Evolutionary conservation across 23 red algal genomes (phyloP).

Genomic region (Agarophyton chilense): DNA sequence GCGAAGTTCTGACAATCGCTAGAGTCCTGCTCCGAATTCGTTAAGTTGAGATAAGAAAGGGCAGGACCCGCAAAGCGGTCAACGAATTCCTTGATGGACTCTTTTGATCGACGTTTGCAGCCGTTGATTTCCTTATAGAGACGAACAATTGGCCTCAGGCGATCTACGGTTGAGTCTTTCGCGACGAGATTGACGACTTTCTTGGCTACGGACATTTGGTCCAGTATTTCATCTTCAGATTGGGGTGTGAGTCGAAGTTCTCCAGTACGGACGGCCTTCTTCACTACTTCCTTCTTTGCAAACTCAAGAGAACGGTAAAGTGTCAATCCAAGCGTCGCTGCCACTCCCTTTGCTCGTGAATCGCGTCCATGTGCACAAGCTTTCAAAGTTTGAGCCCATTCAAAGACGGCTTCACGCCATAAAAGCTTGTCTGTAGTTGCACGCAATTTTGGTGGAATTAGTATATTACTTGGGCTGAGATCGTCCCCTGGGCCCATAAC

Average conservation of each 20-base stretch:
- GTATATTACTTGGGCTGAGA: too few species aligned
- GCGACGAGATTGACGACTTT: conserved; percentile 4
- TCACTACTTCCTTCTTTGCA: conserved; percentile 26
- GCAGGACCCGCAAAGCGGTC: conserved; percentile 14
- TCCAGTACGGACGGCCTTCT: conserved; percentile 8
- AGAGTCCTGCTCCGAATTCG: neutral
- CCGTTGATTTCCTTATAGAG: neutral
- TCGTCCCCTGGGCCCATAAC: too few species aligned
- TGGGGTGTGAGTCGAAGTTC: neutral
- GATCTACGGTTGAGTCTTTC: conserved; percentile 10
- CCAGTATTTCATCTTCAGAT: neutral
- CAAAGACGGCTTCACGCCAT: too few species aligned
- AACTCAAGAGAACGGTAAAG: conserved; percentile 22
- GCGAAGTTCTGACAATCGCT: conserved; percentile 28
- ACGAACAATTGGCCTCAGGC: neutral
- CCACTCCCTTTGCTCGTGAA: neutral
- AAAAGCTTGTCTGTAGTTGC: too few species aligned
- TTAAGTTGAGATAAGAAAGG: conserved; percentile 36
- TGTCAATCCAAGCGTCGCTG: conserved; percentile 15
- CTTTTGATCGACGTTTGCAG: neutral
- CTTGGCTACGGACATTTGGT: neutral
- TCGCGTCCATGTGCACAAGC: too few species aligned
- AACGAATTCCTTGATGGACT: neutral
- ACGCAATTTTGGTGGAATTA: too few species aligned
- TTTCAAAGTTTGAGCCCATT: too few species aligned